Percentiles rank a stretch among this genome's conserved stretches.
Evolutionary conservation across 1,139 yeast species (phyloP).

Genomic region (Suhomyces yuchorum): DNA sequence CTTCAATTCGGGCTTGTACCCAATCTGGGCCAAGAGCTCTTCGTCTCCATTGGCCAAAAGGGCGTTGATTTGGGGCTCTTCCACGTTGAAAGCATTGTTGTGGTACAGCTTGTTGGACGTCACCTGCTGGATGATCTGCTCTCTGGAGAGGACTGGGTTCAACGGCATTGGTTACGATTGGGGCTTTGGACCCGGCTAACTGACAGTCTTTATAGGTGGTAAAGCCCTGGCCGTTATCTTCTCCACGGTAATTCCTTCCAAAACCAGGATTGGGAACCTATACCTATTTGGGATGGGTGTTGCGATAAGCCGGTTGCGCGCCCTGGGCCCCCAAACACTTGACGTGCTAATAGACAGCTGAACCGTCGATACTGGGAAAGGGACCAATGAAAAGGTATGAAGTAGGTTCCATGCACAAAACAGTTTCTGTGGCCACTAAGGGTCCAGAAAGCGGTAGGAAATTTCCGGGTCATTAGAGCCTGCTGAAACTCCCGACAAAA

Average conservation of each 20-base stretch:
- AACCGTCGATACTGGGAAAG: no score
- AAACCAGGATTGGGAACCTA: not conserved
- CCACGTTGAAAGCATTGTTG: constrained; percentile 33
- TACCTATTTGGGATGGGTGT: not conserved
- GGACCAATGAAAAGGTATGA: no score
- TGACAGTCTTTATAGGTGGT: not conserved
- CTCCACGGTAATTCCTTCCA: not conserved
- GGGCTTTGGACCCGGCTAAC: not conserved
- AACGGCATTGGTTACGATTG: not conserved
- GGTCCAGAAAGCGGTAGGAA: no score
- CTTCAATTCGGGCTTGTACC: constrained; percentile 51
- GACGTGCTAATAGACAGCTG: not conserved
- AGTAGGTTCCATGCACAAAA: no score
- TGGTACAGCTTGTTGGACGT: constrained; percentile 26
- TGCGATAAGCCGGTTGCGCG: not conserved
- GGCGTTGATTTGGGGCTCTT: constrained; percentile 27
- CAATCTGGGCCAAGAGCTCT: constrained; percentile 22
- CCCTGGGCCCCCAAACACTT: not conserved
- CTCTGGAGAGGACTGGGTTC: constrained; percentile 25
- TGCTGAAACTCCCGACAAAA: not conserved
- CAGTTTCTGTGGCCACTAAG: no score
- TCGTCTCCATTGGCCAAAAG: constrained; percentile 18
- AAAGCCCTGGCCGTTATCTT: not conserved
- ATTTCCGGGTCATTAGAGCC: no score
- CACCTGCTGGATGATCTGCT: constrained; percentile 28